phyloP scores from a whole-genome alignment of 805 yeast genomes.

The Candida boidinii region DNA sequence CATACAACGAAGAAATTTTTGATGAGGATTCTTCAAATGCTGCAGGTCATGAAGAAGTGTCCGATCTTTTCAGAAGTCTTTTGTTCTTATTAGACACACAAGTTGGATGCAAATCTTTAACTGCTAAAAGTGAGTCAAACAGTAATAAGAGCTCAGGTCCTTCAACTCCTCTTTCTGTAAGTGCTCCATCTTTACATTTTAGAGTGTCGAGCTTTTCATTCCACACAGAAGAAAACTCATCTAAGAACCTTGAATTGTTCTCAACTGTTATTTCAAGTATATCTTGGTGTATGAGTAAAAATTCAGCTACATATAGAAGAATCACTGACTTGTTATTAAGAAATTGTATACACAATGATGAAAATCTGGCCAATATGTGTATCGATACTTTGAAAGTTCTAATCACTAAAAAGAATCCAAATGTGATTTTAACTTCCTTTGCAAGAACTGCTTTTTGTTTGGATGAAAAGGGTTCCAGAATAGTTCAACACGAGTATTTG shows the following conservation, averaged over 20 bases:
- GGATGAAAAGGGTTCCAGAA: conserved; percentile 57
- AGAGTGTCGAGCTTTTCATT: conserved; percentile 31
- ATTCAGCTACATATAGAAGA: conserved; percentile 47
- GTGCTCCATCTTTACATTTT: conserved; percentile 21
- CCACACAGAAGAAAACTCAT: conserved; percentile 24
- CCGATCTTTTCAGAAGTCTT: conserved; percentile 45
- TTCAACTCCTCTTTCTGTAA: conserved; percentile 4
- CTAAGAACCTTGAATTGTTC: conserved; percentile 48
- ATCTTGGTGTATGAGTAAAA: conserved; percentile 54
- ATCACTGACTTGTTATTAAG: conserved; percentile 70
- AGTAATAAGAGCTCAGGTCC: conserved; percentile 2
- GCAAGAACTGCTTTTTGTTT: conserved; percentile 73
- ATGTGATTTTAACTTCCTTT: conserved; percentile 60
- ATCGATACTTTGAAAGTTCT: conserved; percentile 53
- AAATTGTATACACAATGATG: conserved; percentile 63
- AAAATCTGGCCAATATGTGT: conserved; percentile 55
- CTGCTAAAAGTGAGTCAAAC: conserved; percentile 11
- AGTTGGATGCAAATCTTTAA: conserved; percentile 34
- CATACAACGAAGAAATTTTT: conserved; percentile 30
- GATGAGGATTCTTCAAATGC: conserved; percentile 37
- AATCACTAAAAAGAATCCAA: conserved; percentile 63
- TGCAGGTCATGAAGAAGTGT: conserved; percentile 62
- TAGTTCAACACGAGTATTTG: conserved; percentile 48
- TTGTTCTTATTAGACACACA: conserved; percentile 52
- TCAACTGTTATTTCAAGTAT: conserved; percentile 61